These are phyloP conservation scores for Orobanche coerulescens DNA, from an alignment of 257 asterid genomes.

Conservation along the genomic window DNA sequence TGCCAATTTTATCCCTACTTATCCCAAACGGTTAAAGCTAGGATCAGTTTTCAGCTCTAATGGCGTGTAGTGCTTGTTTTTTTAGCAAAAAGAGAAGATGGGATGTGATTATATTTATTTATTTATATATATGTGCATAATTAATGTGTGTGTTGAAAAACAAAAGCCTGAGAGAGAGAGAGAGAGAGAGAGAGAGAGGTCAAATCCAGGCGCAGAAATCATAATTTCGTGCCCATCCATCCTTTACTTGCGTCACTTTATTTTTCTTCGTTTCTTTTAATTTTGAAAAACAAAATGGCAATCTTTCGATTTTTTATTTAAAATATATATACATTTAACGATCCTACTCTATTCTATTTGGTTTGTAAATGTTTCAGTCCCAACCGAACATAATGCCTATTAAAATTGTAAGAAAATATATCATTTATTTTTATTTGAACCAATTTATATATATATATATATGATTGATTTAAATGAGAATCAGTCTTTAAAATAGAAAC, in stretches of 20 bases:
- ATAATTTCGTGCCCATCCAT: slow-evolving; percentile 3
- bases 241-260: slow-evolving; percentile 19
- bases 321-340: too few species aligned
- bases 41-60: slow-evolving; percentile 10
- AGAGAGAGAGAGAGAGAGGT: too few species aligned
- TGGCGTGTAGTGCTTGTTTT: slow-evolving; percentile 12
- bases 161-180: slow-evolving; percentile 30
- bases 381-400: too few species aligned
- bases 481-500: too few species aligned
- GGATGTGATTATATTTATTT: not conserved
- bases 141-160: slow-evolving; percentile 33
- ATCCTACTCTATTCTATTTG: too few species aligned
- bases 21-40: slow-evolving; percentile 15
- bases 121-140: not conserved
- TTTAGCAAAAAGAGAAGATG: not conserved
- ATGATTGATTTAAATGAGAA: too few species aligned
- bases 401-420: too few species aligned
- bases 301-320: too few species aligned
- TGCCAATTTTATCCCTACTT: not conserved
- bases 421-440: too few species aligned
- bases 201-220: slow-evolving; percentile 30
- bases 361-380: too few species aligned
- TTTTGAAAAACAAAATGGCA: not conserved
- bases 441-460: too few species aligned
- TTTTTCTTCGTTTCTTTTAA: not conserved